Evolutionary conservation across 1,139 yeast genomes (phyloP).

Genomic region (Candida neerlandica): DNA sequence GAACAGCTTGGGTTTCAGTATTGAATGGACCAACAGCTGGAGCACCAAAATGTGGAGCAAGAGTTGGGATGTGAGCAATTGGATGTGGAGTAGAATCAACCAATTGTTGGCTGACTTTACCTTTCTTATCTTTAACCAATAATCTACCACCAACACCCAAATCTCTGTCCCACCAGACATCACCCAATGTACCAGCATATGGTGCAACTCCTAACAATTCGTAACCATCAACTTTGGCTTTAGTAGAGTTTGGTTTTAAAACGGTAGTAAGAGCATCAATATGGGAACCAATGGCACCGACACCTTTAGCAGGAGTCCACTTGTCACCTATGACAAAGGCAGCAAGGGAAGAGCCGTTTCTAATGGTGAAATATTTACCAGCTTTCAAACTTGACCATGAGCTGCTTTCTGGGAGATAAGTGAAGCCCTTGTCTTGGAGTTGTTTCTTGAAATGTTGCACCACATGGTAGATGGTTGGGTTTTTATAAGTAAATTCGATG

Average conservation of each 20-base stretch:
- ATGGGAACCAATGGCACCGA: conserved; percentile 46
- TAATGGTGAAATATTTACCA: conserved; percentile 33
- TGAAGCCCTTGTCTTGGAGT: conserved; percentile 34
- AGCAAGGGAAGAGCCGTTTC: conserved; percentile 40
- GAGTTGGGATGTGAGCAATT: conserved; percentile 45
- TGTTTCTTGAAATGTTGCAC: conserved; percentile 29
- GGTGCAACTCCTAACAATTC: conserved; percentile 48
- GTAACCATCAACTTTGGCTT: conserved; percentile 38
- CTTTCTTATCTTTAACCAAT: conserved; percentile 27
- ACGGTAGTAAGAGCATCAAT: conserved; percentile 44
- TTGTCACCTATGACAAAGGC: conserved; percentile 45
- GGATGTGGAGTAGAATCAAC: conserved; percentile 43
- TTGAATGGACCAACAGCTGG: conserved; percentile 37
- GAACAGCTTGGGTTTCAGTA: conserved; percentile 44
- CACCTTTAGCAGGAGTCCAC: conserved; percentile 42
- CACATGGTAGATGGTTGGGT: conserved; percentile 49
- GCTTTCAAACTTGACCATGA: conserved; percentile 24
- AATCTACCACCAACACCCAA: conserved; percentile 51
- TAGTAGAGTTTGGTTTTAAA: conserved; percentile 40
- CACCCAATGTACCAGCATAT: conserved; percentile 41
- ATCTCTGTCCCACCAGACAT: conserved; percentile 48
- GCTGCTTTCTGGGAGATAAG: conserved; percentile 29
- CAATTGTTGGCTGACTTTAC: conserved; percentile 27
- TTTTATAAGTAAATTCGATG: conserved; percentile 39
- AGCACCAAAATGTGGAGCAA: conserved; percentile 45